A percentile compares a stretch with the other conserved stretches of the same genome.
Conservation (phyloP, 2,329 filamentous ascomycete species). For the Botrytis aclada region DNA sequence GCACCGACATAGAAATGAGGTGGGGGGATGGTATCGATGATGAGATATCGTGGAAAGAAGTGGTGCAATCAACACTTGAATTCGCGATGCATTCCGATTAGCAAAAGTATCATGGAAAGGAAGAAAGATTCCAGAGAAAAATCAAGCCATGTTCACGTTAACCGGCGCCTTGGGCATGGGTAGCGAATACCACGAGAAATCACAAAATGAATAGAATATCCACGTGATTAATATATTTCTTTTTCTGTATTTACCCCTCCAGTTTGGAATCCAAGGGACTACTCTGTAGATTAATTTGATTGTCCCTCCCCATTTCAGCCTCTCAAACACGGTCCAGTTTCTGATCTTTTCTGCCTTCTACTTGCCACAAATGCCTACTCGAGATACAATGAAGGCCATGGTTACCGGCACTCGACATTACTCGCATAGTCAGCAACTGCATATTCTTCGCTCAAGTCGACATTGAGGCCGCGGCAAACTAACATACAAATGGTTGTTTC, state of each 20-base stretch:
- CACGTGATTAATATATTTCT: constrained; percentile 1
- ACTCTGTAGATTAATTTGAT: background rate
- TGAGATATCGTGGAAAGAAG: background rate
- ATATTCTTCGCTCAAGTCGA: background rate
- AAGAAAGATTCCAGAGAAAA: background rate
- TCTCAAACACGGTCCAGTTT: constrained; percentile 1
- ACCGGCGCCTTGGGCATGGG: background rate
- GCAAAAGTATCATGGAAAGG: background rate
- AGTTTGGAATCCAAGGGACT: background rate
- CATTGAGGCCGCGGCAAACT: background rate
- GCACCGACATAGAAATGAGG: background rate
- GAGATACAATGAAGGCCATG: background rate
- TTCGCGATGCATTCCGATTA: background rate
- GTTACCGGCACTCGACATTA: background rate
- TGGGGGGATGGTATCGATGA: background rate
- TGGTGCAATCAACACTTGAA: background rate
- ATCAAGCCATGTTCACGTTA: no score
- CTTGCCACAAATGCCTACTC: background rate
- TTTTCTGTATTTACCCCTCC: background rate
- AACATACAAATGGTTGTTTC: background rate
- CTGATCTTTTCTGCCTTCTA: background rate
- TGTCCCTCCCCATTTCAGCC: background rate
- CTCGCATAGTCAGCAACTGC: background rate
- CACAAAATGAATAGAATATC: background rate
- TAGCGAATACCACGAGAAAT: background rate